phyloP scores from a whole-genome alignment of 805 yeast species.

The Suhomyces canberraensis region DNA sequence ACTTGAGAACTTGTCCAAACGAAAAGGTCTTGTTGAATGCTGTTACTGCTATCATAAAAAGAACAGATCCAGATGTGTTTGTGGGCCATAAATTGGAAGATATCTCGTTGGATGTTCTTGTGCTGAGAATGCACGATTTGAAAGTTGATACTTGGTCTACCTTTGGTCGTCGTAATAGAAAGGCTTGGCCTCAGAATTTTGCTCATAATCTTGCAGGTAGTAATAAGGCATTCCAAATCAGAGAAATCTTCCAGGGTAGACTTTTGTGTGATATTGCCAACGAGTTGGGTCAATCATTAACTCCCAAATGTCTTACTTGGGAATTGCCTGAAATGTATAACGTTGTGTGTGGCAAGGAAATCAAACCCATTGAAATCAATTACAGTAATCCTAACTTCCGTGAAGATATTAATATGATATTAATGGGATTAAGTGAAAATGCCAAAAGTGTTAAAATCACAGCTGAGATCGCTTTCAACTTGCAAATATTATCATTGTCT shows the following conservation, averaged over 20 bases:
- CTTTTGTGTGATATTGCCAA: constrained; percentile 89
- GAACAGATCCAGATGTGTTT: constrained; percentile 86
- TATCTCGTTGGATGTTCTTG: constrained; percentile 71
- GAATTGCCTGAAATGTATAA: constrained; percentile 88
- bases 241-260: constrained; percentile 80
- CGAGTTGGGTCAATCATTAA: constrained; percentile 90
- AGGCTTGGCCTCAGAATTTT: constrained; percentile 72
- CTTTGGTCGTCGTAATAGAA: constrained; percentile 78
- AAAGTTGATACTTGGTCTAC: constrained; percentile 74
- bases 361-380: constrained; percentile 67
- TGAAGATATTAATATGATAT: constrained; percentile 62
- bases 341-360: constrained; percentile 65
- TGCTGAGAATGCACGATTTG: constrained; percentile 76
- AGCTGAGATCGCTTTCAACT: constrained; percentile 74
- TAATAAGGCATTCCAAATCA: constrained; percentile 52
- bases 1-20: constrained; percentile 58
- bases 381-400: constrained; percentile 61
- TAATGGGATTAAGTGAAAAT: constrained; percentile 71
- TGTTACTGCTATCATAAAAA: constrained; percentile 66
- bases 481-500: constrained; percentile 83
- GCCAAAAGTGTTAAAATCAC: constrained; percentile 63
- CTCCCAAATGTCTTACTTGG: constrained; percentile 92
- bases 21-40: constrained; percentile 75
- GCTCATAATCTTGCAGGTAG: constrained; percentile 47
- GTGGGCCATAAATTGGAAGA: constrained; percentile 85